Percentiles rank a stretch among this genome's conserved stretches.
phyloP scores from a whole-genome alignment of 108 stramenopile species.

The Fragilariopsis cylindrus region DNA sequence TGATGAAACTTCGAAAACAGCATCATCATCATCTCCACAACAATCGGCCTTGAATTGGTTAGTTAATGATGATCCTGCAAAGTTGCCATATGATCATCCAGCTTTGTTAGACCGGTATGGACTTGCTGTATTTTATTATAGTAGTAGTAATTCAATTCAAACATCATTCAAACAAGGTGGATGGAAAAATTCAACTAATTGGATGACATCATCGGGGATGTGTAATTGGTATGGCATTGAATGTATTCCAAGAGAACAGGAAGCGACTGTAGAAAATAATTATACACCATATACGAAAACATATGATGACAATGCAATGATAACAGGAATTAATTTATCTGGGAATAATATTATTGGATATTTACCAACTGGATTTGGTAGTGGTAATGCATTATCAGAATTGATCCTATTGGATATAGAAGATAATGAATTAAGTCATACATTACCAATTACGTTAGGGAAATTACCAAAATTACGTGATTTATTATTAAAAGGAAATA shows the following conservation, averaged over 20 bases:
- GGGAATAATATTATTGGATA: slow-evolving; percentile 29
- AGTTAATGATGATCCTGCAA: slow-evolving; percentile 22
- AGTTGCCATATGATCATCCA: slow-evolving; percentile 5
- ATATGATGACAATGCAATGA: slow-evolving; percentile 26
- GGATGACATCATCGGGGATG: slow-evolving; percentile 41
- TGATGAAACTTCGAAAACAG: background rate
- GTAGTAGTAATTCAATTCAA: background rate
- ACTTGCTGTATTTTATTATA: slow-evolving; percentile 28
- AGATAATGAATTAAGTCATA: slow-evolving; percentile 20
- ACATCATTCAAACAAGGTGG: background rate
- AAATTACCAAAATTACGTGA: slow-evolving; percentile 21
- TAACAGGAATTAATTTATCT: slow-evolving; percentile 18
- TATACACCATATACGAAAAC: background rate
- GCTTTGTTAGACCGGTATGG: slow-evolving; percentile 35
- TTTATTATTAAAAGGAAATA: slow-evolving; percentile 23
- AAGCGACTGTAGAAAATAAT: slow-evolving; percentile 11
- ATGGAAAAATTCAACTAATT: slow-evolving; percentile 21
- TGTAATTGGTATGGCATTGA: slow-evolving; percentile 52
- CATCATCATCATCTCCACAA: slow-evolving; percentile 10
- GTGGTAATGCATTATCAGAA: background rate
- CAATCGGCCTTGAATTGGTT: slow-evolving; percentile 25
- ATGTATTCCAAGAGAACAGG: slow-evolving; percentile 22
- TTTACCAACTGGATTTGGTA: slow-evolving; percentile 24
- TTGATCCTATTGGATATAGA: slow-evolving; percentile 14
- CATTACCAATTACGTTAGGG: slow-evolving; percentile 14